Percentiles rank a stretch among this genome's conserved stretches.
These are phyloP conservation scores for Blastocladiella emersonii DNA, from an alignment of 371 early-diverging fungal species.

Conservation along the genomic window DNA sequence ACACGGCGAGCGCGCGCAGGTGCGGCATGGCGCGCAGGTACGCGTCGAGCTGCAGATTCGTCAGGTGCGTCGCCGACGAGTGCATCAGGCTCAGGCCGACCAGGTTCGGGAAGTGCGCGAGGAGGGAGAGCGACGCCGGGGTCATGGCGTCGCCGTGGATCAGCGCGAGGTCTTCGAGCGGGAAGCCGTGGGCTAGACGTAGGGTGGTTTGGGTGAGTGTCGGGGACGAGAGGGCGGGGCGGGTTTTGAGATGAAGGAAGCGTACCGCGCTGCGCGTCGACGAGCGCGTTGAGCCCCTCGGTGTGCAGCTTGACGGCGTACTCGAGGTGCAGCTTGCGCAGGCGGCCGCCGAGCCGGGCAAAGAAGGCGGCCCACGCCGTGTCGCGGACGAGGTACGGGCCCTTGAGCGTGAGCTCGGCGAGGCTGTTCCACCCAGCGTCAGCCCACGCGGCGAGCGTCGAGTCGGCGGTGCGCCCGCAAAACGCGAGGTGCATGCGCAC, in stretches of 20 bases:
- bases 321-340: slow-evolving; percentile 41
- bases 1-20: background rate
- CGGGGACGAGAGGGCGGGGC: too few species aligned
- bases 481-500: slow-evolving; percentile 43
- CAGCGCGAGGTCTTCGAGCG: background rate
- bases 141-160: background rate
- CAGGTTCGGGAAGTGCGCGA: background rate
- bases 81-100: background rate
- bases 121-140: background rate
- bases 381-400: slow-evolving; percentile 54
- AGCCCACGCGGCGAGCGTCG: background rate
- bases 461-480: slow-evolving; percentile 61
- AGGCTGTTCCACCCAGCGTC: slow-evolving; percentile 29
- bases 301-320: slow-evolving; percentile 32
- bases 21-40: background rate
- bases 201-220: too few species aligned
- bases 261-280: background rate
- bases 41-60: background rate
- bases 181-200: background rate
- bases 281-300: background rate
- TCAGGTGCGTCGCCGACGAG: background rate
- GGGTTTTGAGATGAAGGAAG: background rate
- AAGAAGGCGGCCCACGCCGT: slow-evolving; percentile 47
- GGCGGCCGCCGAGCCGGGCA: slow-evolving; percentile 23
- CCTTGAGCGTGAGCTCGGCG: slow-evolving; percentile 43